A percentile compares a stretch with the other conserved stretches of the same genome.
These are phyloP conservation scores for Fonsecaea pedrosoi DNA, from an alignment of 2,329 filamentous ascomycete genomes.

Conservation along the genomic window DNA sequence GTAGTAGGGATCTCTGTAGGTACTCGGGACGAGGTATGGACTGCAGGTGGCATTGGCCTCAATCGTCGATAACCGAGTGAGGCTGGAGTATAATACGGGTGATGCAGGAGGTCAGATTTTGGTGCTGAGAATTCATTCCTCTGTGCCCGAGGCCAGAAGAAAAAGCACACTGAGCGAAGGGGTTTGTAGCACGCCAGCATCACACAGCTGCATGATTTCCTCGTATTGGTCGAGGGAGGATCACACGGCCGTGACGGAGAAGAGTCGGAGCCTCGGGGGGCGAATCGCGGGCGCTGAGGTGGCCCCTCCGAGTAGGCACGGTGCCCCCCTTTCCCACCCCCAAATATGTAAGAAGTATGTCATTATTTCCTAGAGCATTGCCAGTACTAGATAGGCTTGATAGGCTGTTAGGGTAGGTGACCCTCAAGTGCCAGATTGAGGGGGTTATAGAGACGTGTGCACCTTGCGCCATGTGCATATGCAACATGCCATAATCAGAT, in stretches of 20 bases:
- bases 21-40: neutral
- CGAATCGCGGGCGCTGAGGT: neutral
- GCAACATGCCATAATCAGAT: slow-evolving; percentile 15
- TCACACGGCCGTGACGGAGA: neutral
- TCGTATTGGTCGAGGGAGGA: neutral
- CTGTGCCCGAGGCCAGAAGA: neutral
- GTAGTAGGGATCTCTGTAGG: neutral
- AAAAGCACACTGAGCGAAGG: neutral
- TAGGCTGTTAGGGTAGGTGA: neutral
- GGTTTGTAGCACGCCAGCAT: neutral
- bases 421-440: neutral
- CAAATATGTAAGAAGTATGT: neutral
- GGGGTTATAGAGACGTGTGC: neutral
- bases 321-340: neutral
- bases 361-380: neutral
- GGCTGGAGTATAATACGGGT: neutral
- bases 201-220: neutral
- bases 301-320: neutral
- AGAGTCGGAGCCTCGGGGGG: neutral
- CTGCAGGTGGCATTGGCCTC: neutral
- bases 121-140: neutral
- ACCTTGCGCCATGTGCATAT: slow-evolving; percentile 13
- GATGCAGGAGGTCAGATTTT: slow-evolving; percentile 3
- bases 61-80: slow-evolving; percentile 1
- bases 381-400: neutral